Evolutionary conservation across 2,329 filamentous ascomycete species (phyloP).

Genomic region (Pseudocercospora eumusae): DNA sequence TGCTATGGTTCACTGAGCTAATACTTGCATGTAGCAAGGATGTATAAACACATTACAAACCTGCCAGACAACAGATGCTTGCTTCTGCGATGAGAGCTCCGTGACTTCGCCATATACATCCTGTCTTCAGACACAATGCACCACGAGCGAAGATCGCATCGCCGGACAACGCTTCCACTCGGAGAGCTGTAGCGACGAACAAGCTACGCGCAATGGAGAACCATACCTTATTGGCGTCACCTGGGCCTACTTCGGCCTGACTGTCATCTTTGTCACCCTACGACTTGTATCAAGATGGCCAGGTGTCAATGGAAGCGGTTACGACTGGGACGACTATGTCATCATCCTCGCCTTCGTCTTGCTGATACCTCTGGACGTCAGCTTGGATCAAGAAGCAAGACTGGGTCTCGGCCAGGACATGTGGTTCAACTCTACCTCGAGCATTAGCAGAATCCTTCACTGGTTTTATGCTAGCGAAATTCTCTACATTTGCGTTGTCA

Average conservation of each 20-base stretch:
- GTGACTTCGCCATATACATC: constrained; percentile 15
- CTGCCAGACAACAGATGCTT: constrained; percentile 14
- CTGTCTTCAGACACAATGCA: constrained; percentile 17
- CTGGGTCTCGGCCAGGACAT: constrained; percentile 16
- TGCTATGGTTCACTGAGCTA: constrained; percentile 1
- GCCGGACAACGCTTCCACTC: constrained; percentile 20
- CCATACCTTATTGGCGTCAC: constrained; percentile 19
- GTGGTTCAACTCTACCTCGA: constrained; percentile 9
- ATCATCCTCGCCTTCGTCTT: constrained; percentile 21
- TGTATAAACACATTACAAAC: constrained; percentile 15
- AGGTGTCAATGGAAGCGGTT: constrained; percentile 23
- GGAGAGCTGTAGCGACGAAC: constrained; percentile 10
- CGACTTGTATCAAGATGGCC: constrained; percentile 23
- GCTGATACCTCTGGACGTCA: constrained; percentile 19
- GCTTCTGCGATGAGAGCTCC: constrained; percentile 17
- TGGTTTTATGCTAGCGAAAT: constrained; percentile 28
- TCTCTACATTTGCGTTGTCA: constrained; percentile 25
- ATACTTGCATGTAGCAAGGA: constrained; percentile 9
- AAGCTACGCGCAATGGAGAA: constrained; percentile 12
- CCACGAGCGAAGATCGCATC: constrained; percentile 14
- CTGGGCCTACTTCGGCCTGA: constrained; percentile 24
- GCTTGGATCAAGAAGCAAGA: constrained; percentile 17
- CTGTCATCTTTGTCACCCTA: constrained; percentile 22
- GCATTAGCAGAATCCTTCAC: constrained; percentile 13
- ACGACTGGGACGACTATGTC: constrained; percentile 27